phyloP scores from a whole-genome alignment of 106 monocot genomes.

The Allium fistulosum region DNA sequence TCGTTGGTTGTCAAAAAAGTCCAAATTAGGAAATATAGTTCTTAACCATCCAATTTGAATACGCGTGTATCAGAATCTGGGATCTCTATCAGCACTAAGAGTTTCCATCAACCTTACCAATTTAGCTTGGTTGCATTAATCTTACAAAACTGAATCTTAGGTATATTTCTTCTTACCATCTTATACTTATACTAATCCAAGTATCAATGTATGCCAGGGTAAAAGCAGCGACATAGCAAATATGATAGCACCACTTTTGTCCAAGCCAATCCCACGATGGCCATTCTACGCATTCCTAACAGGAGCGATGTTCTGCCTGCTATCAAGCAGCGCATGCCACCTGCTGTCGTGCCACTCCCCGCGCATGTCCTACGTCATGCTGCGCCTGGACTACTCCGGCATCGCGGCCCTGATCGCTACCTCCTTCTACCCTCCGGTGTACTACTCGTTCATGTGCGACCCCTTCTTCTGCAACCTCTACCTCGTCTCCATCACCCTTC shows the following conservation, averaged over 20 bases:
- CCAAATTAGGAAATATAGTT: too few relatives aligned
- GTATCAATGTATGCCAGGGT: conserved; percentile 11
- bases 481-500: conserved; percentile 61
- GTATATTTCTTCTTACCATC: too few relatives aligned
- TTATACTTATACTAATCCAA: too few relatives aligned
- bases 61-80: too few relatives aligned
- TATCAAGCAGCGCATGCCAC: conserved; percentile 90
- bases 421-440: conserved; percentile 96
- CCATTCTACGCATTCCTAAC: conserved; percentile 88
- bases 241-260: conserved; percentile 40
- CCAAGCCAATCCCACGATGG: conserved; percentile 70
- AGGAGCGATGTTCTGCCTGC: conserved; percentile 98
- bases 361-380: conserved; percentile 87
- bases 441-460: conserved; percentile 99
- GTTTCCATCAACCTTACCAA: too few relatives aligned
- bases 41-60: too few relatives aligned
- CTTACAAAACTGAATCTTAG: too few relatives aligned
- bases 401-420: conserved; percentile 89
- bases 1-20: too few relatives aligned
- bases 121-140: too few relatives aligned
- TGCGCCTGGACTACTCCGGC: conserved; percentile 87
- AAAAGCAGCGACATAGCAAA: conserved; percentile 26
- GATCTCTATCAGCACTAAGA: too few relatives aligned
- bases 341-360: conserved; percentile 87
- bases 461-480: conserved; percentile 89